phyloP scores from a whole-genome alignment of 2,329 filamentous ascomycete genomes.

The Pseudogymnoascus sp. region DNA sequence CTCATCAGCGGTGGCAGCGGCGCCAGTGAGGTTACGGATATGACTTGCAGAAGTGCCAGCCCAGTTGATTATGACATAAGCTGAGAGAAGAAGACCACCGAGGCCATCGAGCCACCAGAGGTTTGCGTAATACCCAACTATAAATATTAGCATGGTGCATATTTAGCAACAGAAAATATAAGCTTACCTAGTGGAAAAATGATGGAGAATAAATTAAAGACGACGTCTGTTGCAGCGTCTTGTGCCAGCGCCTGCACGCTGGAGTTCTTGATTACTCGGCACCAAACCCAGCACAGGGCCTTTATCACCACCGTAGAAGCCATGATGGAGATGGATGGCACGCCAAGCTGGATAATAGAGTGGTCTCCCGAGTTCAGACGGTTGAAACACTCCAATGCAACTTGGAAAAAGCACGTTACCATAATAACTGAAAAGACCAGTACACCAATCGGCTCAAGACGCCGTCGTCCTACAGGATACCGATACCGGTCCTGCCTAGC shows the following conservation, averaged over 20 bases:
- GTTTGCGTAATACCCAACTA: constrained; percentile 47
- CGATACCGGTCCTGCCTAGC: constrained; percentile 33
- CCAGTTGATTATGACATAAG: constrained; percentile 66
- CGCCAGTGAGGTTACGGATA: constrained; percentile 50
- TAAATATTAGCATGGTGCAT: neutral
- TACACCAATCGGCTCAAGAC: constrained; percentile 54
- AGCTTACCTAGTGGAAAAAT: constrained; percentile 44
- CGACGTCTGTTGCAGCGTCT: constrained; percentile 56
- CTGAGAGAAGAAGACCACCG: constrained; percentile 53
- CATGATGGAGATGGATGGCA: constrained; percentile 49
- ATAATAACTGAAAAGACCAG: constrained; percentile 56
- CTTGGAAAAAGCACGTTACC: constrained; percentile 54
- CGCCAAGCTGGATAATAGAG: constrained; percentile 40
- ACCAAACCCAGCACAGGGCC: constrained; percentile 52
- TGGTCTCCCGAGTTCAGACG: constrained; percentile 45
- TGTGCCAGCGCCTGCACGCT: constrained; percentile 56
- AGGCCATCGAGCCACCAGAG: constrained; percentile 61
- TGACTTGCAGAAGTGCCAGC: constrained; percentile 52
- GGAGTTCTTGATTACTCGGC: constrained; percentile 51
- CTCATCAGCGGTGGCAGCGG: constrained; percentile 43
- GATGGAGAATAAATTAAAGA: constrained; percentile 56
- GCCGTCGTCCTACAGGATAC: constrained; percentile 49
- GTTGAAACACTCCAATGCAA: constrained; percentile 51
- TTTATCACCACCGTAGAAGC: constrained; percentile 50
- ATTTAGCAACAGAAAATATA: neutral